Conservation (phyloP, 169 alveolate genomes). For the Plasmodium chabaudi region DNA sequence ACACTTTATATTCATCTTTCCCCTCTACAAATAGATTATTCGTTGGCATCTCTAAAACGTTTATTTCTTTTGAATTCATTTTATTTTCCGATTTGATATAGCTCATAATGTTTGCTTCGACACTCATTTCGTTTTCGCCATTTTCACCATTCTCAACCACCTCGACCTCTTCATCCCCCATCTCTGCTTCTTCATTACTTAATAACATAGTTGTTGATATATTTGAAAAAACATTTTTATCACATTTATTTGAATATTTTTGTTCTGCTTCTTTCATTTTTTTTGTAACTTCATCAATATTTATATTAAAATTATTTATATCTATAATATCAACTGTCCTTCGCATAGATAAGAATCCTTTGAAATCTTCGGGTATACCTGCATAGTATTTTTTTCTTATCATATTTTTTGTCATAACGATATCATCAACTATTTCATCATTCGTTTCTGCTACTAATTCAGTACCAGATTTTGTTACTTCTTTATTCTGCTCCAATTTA, state of each 20-base stretch:
- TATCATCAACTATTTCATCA: constrained; percentile 58
- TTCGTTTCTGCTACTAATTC: constrained; percentile 3
- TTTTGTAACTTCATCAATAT: constrained; percentile 30
- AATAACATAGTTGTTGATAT: too few species aligned
- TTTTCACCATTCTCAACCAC: background rate
- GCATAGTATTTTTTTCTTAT: constrained; percentile 74
- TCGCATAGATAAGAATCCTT: constrained; percentile 70
- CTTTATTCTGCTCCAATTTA: background rate
- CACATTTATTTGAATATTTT: background rate
- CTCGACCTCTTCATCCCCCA: background rate
- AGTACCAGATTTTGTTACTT: background rate
- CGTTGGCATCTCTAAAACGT: constrained; percentile 47
- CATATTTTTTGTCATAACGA: constrained; percentile 47
- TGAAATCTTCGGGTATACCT: constrained; percentile 47
- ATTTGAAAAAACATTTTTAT: background rate
- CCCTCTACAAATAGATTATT: constrained; percentile 35
- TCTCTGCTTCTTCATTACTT: background rate
- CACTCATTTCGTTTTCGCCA: background rate
- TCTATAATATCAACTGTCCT: constrained; percentile 72
- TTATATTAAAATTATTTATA: constrained; percentile 40
- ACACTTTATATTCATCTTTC: constrained; percentile 73
- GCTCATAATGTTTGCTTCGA: background rate
- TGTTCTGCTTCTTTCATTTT: constrained; percentile 6
- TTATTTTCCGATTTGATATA: background rate
- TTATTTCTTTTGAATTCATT: constrained; percentile 16